Base-by-base conservation (phyloP, 2,329 filamentous ascomycete genomes). In the Fusarium sacchari region DNA sequence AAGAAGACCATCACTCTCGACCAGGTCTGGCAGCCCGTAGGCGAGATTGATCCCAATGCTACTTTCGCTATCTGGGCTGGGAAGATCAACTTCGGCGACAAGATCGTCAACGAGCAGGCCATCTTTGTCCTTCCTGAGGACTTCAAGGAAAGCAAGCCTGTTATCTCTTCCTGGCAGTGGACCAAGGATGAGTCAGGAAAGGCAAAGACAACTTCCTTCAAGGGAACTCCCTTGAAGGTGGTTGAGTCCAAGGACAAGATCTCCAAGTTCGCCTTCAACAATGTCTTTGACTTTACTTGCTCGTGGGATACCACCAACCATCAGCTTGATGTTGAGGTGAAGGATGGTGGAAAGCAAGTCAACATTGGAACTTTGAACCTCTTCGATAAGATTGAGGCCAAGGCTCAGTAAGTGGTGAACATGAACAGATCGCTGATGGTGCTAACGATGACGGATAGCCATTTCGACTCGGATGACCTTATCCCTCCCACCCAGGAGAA, bases 261-360 rank as follows among this genome's bases (percentile, higher is more conserved):
- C 20, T 10, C 6, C 26, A 71, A 64, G 17, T 76, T 76, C 13
- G 49, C 67, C 2, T 73, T 69, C 12, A 37, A 63, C 12, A 67
- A 64, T 1, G 61, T 65, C 34, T 62, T 43, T 9, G 64, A 75
- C 2, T 40, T 76, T 1, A 60, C 34, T 0, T 75, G 73, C 13
- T 50, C 43, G 1, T 75, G 63, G 63, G 13, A 67, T 3, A 53
- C 34, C 14, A 73, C 59, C 1, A 28, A 28, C 28, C 40, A 73
- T 9, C 37, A 59, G 15, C 72, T 75, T 30, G 55, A 32, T 2
- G 39, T 75, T 5, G 9, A 66, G 11, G n/a, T 73, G 4, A 68
- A 52, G 11, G 1, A 8, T 0, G 37, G n/a, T 0, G 37, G 44
- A 30, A 6, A 22, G 28, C 5, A 46, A 24, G 1, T 30, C 24